Conservation (phyloP, 306 rosid species). For the Glycine latifolia region DNA sequence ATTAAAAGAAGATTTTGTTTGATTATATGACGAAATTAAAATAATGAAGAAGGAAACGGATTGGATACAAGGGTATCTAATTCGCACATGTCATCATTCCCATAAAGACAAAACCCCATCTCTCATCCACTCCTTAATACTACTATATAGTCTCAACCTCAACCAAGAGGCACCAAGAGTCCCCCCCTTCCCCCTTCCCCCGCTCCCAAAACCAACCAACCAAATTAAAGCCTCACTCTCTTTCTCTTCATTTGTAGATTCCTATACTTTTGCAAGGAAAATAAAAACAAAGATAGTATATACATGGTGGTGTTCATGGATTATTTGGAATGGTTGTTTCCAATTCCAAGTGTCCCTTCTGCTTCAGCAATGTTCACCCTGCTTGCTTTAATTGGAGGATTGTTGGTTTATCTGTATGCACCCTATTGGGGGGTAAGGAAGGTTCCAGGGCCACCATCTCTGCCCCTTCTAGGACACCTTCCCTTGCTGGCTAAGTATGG, state of each 20-base stretch:
- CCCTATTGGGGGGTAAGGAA: conserved; percentile 87
- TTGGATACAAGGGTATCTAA: conserved; percentile 46
- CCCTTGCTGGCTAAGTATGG: conserved; percentile 88
- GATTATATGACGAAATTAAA: not conserved
- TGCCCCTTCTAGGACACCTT: conserved; percentile 88
- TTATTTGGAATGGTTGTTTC: conserved; percentile 45
- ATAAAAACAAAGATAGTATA: not conserved
- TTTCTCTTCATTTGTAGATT: not conserved
- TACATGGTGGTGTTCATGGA: conserved; percentile 42
- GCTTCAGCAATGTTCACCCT: conserved; percentile 53
- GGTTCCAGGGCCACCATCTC: conserved; percentile 88
- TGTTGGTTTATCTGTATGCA: conserved; percentile 62
- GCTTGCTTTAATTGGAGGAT: conserved; percentile 57
- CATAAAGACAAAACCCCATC: conserved; percentile 55
- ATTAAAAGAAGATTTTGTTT: not conserved
- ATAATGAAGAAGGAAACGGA: conserved; percentile 24
- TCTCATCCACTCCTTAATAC: not conserved
- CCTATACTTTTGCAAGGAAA: not conserved
- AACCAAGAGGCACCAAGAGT: not conserved
- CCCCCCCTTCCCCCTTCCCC: not conserved
- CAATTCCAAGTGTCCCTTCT: conserved; percentile 26
- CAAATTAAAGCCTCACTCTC: not conserved
- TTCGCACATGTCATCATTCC: conserved; percentile 62
- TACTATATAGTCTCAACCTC: not conserved
- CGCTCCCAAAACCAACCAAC: not conserved